phyloP scores from a whole-genome alignment of 192 early-diverging fungal genomes.

The Linnemannia schmuckeri region DNA sequence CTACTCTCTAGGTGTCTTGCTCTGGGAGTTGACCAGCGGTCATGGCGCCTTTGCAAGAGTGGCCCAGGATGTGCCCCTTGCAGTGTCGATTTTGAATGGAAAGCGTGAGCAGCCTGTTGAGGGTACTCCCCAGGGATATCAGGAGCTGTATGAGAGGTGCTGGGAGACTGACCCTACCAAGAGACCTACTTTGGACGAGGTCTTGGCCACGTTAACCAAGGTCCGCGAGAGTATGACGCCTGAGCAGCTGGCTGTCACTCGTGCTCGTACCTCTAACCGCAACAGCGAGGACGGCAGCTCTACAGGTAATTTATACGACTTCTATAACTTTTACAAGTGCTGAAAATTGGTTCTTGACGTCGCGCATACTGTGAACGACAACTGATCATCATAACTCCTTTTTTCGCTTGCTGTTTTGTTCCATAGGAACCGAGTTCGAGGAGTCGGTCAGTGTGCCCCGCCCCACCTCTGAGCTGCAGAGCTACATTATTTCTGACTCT shows the following conservation, averaged over 20 bases:
- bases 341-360: neutral
- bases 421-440: conserved; percentile 28
- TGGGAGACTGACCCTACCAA: conserved; percentile 34
- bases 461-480: conserved; percentile 46
- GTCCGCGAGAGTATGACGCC: conserved; percentile 7
- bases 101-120: conserved; percentile 37
- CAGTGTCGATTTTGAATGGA: conserved; percentile 47
- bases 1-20: conserved; percentile 58
- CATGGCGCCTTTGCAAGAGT: conserved; percentile 33
- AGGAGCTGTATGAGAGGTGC: conserved; percentile 48
- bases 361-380: too few relatives aligned
- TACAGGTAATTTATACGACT: neutral
- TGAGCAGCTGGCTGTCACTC: conserved; percentile 26
- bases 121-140: conserved; percentile 48
- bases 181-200: conserved; percentile 43
- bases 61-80: conserved; percentile 44
- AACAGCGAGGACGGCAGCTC: neutral
- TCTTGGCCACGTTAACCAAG: conserved; percentile 18
- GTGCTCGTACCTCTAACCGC: conserved; percentile 10
- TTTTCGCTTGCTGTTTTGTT: neutral
- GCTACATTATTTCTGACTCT: conserved; percentile 17
- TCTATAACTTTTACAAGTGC: neutral
- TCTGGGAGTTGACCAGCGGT: conserved; percentile 60
- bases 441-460: conserved; percentile 41
- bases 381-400: neutral